Evolutionary conservation across 2,329 filamentous ascomycete species (phyloP), one percentile per base, ranked within the genome.

Genomic region (Penicillium italicum): DNA sequence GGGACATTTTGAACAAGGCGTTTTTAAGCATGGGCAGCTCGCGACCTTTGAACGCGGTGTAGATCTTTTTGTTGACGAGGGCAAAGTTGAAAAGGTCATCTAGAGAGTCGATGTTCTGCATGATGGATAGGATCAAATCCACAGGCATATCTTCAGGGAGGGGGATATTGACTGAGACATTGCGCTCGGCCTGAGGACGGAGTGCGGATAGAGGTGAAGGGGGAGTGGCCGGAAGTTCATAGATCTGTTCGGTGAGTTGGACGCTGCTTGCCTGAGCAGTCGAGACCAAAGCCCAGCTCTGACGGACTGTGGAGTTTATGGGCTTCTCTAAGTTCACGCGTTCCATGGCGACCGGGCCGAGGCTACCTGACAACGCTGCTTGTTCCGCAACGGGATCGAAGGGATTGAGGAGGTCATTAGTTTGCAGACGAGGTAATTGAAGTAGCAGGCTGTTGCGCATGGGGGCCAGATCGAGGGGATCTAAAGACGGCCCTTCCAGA

Each of bases 1-100:
- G 77, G 2, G 82, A 85, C 72, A 80, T 78, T 44, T 77, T 80
- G 49, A 74, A 77, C 4, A 83, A 66, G 0, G 81, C 76, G 6
- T 69, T 72, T 47, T 80, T 80, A 53, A 85, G 77, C 3, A 85
- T 71, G 0, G 73, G 66, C 44, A 85, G 71, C 61, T 85, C 82
- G 62, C 85, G 75, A 20, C 75, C 71, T 65, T 85, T 84, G 70
- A 82, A 86, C 0, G 83, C 77, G 4, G 73, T 73, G 62, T 84
- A 84, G 69, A 85, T 85, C 20, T 79, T 79, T 45, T 74, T 76
- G 64, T 81, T 84, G 44, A 84, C 74, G 8, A 80, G 69, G 5
- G 81, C 81, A 4, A 79, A 75, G 33, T 77, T 77, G 62, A 83
- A 83, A 0, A 86, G 73, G 63, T 85, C 83, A 33, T 80, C 76